These are phyloP conservation scores for Boletus bicolor DNA, from an alignment of 768 basidiomycete species.

Conservation along the genomic window DNA sequence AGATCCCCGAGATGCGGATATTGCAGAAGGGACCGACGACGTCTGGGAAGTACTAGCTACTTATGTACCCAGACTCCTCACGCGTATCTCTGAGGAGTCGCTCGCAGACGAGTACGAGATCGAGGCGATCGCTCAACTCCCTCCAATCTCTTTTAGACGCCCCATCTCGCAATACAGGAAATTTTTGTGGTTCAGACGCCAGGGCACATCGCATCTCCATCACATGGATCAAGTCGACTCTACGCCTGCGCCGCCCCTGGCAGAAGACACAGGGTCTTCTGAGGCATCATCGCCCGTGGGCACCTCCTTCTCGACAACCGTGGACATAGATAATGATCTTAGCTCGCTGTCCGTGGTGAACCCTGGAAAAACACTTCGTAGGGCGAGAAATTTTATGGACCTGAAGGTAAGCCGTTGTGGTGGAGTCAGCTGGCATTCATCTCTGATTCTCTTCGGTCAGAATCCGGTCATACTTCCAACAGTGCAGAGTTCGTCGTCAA, in stretches of 20 bases:
- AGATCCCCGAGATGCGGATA: background rate
- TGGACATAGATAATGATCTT: background rate
- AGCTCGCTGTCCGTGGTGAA: background rate
- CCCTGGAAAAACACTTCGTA: background rate
- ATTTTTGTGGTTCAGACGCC: background rate
- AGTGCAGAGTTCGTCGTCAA: background rate
- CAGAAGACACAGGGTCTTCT: background rate
- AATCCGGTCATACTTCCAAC: background rate
- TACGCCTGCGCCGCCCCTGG: background rate
- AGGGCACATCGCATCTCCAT: background rate
- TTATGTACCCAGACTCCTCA: conserved; percentile 4
- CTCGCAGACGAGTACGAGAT: conserved; percentile 2
- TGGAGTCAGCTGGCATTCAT: background rate
- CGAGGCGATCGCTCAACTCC: background rate
- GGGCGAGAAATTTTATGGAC: background rate
- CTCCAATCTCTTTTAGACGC: conserved; percentile 2
- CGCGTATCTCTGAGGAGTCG: conserved; percentile 8
- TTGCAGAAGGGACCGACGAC: background rate
- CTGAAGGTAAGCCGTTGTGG: background rate
- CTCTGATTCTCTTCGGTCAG: background rate
- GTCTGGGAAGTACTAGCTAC: conserved; percentile 1
- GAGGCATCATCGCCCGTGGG: background rate
- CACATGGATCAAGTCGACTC: background rate
- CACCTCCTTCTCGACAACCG: background rate
- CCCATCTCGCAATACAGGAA: background rate